Percentiles rank a stretch among this genome's conserved stretches.
These are phyloP conservation scores for Glycyrrhiza uralensis DNA, from an alignment of 306 rosid species.

Conservation along the genomic window DNA sequence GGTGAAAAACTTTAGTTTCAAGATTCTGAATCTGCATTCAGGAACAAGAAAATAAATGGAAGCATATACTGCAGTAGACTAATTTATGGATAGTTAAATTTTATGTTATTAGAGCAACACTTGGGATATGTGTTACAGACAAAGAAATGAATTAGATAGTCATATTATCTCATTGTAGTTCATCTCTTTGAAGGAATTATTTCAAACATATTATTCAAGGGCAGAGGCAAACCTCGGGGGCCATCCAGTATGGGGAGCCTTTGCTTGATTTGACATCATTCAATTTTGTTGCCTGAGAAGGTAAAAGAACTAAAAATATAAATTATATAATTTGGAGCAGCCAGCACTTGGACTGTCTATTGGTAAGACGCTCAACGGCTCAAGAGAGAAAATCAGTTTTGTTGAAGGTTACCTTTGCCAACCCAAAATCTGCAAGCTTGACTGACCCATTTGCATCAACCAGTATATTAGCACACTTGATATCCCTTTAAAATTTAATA, in stretches of 20 bases:
- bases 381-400: slow-evolving; percentile 15
- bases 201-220: slow-evolving; percentile 9
- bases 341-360: not conserved
- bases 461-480: slow-evolving; percentile 60
- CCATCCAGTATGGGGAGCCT: slow-evolving; percentile 70
- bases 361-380: not conserved
- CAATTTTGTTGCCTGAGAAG: slow-evolving; percentile 51
- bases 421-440: slow-evolving; percentile 68
- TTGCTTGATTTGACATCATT: slow-evolving; percentile 59
- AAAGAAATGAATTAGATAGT: slow-evolving; percentile 7
- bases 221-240: slow-evolving; percentile 54
- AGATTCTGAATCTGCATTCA: not conserved
- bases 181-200: slow-evolving; percentile 14
- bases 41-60: not conserved
- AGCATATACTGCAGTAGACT: not conserved
- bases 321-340: slow-evolving; percentile 4
- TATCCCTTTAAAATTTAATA: slow-evolving; percentile 45
- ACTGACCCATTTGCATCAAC: slow-evolving; percentile 51
- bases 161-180: slow-evolving; percentile 16
- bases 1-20: not conserved
- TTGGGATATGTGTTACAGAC: not conserved
- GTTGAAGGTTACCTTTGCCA: slow-evolving; percentile 50
- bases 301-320: slow-evolving; percentile 20
- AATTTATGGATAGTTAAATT: not conserved
- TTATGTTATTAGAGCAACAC: not conserved